A percentile compares a stretch with the other conserved stretches of the same genome.
Evolutionary conservation across 192 early-diverging fungal genomes (phyloP).

Genomic region (Podila minutissima): DNA sequence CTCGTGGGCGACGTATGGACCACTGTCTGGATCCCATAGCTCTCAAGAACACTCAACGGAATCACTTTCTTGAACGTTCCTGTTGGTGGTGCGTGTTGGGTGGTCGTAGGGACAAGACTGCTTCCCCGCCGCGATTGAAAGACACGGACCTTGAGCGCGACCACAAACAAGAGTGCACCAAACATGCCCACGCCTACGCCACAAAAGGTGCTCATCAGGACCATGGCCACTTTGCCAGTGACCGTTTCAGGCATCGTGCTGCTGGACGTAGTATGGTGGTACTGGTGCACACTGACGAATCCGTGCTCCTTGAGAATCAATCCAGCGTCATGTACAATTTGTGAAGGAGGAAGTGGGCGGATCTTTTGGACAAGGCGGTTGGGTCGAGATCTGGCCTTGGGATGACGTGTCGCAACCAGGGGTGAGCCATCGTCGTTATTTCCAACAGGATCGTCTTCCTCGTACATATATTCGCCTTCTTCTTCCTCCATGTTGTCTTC

Average conservation of each 20-base stretch:
- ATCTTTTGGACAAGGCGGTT: not conserved
- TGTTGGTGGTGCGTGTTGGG: constrained; percentile 11
- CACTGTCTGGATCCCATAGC: constrained; percentile 33
- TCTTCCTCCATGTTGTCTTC: not conserved
- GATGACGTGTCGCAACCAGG: not conserved
- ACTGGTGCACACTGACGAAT: not conserved
- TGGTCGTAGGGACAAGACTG: not conserved
- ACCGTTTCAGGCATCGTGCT: constrained; percentile 9
- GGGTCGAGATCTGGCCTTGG: not conserved
- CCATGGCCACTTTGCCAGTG: constrained; percentile 31
- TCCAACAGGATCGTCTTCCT: not conserved
- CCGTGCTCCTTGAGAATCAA: constrained; percentile 9
- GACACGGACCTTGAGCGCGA: constrained; percentile 41
- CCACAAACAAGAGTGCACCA: constrained; percentile 36
- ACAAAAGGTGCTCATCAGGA: constrained; percentile 37
- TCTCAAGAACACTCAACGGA: constrained; percentile 26
- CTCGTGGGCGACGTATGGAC: constrained; percentile 19
- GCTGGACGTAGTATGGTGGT: not conserved
- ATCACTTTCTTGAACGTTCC: constrained; percentile 22
- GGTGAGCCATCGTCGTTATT: no score
- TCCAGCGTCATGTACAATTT: constrained; percentile 16
- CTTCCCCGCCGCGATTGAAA: constrained; percentile 14
- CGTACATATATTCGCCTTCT: not conserved
- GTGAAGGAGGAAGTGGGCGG: not conserved
- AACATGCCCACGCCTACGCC: constrained; percentile 31